A percentile compares a stretch with the other conserved stretches of the same genome.
phyloP scores from a whole-genome alignment of 257 asterid genomes.

The Striga asiatica region DNA sequence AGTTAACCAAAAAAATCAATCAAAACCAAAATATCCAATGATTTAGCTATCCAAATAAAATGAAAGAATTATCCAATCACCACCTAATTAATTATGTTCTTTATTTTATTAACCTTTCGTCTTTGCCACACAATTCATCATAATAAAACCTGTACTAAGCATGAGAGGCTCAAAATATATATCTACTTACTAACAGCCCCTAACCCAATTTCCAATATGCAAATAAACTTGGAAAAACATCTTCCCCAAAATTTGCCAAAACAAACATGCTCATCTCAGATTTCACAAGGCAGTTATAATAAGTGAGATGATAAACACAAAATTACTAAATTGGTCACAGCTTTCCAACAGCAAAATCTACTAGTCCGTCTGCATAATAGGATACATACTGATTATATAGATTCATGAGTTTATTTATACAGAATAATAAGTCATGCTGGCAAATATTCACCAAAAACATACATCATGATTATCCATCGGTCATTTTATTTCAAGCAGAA shows the following conservation, averaged over 20 bases:
- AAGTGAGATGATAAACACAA: no score
- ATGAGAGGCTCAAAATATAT: neutral
- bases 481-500: slow-evolving; percentile 5
- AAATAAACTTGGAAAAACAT: neutral
- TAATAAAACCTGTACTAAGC: neutral
- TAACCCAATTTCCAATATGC: neutral
- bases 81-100: no score
- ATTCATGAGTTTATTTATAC: slow-evolving; percentile 5
- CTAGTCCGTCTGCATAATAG: neutral
- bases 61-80: no score
- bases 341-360: no score
- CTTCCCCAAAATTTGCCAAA: neutral
- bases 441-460: neutral
- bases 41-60: no score
- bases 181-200: neutral
- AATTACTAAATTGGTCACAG: no score
- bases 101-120: no score
- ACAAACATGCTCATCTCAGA: neutral
- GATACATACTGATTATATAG: neutral
- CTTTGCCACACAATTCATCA: no score
- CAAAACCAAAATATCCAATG: no score
- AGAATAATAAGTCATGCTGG: neutral
- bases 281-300: neutral
- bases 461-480: neutral
- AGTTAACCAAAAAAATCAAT: no score